Evolutionary conservation across 768 basidiomycete species (phyloP).

Genomic region (Mycena indigotica): DNA sequence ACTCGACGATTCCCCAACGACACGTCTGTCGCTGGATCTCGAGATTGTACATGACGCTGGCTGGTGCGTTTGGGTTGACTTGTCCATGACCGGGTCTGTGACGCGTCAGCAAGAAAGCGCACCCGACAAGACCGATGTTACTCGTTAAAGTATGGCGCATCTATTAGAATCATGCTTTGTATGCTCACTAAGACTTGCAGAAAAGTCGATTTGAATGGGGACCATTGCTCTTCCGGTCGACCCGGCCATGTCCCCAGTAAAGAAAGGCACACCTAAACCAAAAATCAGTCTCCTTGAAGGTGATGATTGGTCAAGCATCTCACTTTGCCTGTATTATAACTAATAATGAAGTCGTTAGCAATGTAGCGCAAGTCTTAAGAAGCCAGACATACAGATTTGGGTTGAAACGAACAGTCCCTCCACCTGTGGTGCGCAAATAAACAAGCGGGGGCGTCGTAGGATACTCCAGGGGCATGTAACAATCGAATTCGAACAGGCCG

Average conservation of each 20-base stretch:
- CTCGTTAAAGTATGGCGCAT: slow-evolving; percentile 61
- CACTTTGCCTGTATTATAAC: slow-evolving; percentile 20
- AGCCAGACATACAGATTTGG: slow-evolving; percentile 48
- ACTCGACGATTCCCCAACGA: slow-evolving; percentile 56
- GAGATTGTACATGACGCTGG: slow-evolving; percentile 50
- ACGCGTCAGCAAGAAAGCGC: background rate
- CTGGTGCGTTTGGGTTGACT: slow-evolving; percentile 36
- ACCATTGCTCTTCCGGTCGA: slow-evolving; percentile 53
- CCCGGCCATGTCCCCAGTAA: slow-evolving; percentile 60
- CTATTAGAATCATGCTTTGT: slow-evolving; percentile 60
- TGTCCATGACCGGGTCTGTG: slow-evolving; percentile 51
- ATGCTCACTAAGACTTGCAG: slow-evolving; percentile 60
- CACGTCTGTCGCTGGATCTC: slow-evolving; percentile 46
- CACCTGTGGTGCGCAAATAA: slow-evolving; percentile 56
- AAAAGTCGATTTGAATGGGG: slow-evolving; percentile 49
- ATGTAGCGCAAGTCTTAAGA: background rate
- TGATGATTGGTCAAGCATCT: no score
- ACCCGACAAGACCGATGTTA: slow-evolving; percentile 24
- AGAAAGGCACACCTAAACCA: slow-evolving; percentile 58
- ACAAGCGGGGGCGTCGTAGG: slow-evolving; percentile 49
- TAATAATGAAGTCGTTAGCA: background rate
- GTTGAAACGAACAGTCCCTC: slow-evolving; percentile 54
- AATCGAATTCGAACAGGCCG: slow-evolving; percentile 60
- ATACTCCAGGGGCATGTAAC: slow-evolving; percentile 55
- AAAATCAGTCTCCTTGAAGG: no score